phyloP scores from a whole-genome alignment of 345 rosid species.

The Sisymbrium irio region DNA sequence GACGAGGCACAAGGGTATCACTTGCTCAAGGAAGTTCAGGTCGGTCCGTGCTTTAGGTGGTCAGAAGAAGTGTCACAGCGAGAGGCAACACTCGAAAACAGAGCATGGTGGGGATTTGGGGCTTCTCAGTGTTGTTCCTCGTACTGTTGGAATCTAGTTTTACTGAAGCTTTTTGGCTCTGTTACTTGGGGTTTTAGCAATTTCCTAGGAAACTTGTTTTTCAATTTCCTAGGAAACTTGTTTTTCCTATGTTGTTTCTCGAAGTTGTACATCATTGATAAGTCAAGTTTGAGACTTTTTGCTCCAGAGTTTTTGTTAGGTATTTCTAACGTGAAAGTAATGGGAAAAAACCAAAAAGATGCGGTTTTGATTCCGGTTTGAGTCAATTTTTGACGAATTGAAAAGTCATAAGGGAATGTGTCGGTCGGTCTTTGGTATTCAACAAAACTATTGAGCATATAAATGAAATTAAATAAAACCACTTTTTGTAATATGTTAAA shows the following conservation, averaged over 20 bases:
- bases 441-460: slow-evolving; percentile 17
- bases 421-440: slow-evolving; percentile 28
- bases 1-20: slow-evolving; percentile 40
- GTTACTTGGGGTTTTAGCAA: background rate
- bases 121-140: background rate
- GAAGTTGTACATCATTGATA: slow-evolving; percentile 1
- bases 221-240: background rate
- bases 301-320: background rate
- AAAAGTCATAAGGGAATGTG: slow-evolving; percentile 11
- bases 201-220: background rate
- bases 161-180: background rate
- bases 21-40: slow-evolving; percentile 38
- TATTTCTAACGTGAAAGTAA: background rate
- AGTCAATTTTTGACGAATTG: slow-evolving; percentile 2
- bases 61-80: slow-evolving; percentile 47
- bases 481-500: background rate
- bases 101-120: slow-evolving; percentile 12
- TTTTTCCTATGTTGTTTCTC: background rate
- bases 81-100: slow-evolving; percentile 19
- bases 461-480: slow-evolving; percentile 10
- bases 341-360: background rate
- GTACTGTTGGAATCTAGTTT: slow-evolving; percentile 10
- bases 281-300: slow-evolving; percentile 12
- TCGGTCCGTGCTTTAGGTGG: slow-evolving; percentile 64
- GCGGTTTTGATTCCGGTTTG: slow-evolving; percentile 7